Percentiles rank a stretch among this genome's conserved stretches.
Evolutionary conservation across 257 asterid genomes (phyloP).

Genomic region (Plantago major): DNA sequence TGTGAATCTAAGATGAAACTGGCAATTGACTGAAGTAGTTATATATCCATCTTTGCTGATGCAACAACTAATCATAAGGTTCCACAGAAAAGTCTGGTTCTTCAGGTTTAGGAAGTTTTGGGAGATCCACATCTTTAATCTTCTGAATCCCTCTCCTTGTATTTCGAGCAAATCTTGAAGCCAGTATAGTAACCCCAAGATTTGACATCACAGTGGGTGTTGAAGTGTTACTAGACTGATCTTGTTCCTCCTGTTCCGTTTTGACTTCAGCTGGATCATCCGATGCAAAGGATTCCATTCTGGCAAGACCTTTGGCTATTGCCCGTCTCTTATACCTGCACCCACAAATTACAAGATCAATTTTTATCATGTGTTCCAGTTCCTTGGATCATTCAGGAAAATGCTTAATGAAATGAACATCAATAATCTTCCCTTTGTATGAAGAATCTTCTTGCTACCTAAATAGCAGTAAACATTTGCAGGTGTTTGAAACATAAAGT

Average conservation of each 20-base stretch:
- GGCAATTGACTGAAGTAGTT: not conserved
- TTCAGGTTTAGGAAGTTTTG: conserved; percentile 74
- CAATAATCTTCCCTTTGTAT: no score
- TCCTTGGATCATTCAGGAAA: not conserved
- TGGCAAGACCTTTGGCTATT: conserved; percentile 58
- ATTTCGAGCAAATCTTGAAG: conserved; percentile 85
- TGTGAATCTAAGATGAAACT: not conserved
- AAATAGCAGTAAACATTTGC: no score
- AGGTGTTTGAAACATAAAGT: no score
- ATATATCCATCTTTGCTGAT: not conserved
- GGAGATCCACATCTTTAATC: conserved; percentile 61
- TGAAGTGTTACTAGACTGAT: conserved; percentile 19
- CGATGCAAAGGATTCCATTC: conserved; percentile 52
- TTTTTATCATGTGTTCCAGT: not conserved
- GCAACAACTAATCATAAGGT: conserved; percentile 51
- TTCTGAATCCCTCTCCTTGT: conserved; percentile 85
- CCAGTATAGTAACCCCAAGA: conserved; percentile 74
- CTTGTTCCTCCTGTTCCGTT: conserved; percentile 32
- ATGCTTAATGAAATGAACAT: not conserved
- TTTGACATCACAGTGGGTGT: conserved; percentile 38
- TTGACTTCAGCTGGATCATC: conserved; percentile 30
- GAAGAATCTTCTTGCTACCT: no score
- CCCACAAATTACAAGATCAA: conserved; percentile 25
- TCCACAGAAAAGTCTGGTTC: conserved; percentile 83
- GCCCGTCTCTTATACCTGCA: conserved; percentile 63